Conservation (phyloP, 345 rosid genomes). For the Euphorbia peplus region DNA sequence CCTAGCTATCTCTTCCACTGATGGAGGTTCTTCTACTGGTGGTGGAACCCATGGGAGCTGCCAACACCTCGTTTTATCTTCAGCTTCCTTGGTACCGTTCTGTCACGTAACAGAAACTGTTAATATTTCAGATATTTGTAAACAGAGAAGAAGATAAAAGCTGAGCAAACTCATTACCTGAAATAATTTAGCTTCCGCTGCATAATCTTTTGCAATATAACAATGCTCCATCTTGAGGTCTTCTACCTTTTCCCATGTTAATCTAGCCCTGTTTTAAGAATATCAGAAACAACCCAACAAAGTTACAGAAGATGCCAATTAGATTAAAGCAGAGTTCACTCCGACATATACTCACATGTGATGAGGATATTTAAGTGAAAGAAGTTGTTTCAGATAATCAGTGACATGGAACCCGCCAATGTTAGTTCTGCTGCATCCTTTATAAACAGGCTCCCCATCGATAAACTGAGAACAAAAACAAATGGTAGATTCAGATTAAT, state of each 20-base stretch:
- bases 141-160: conserved; percentile 9
- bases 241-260: conserved; percentile 95
- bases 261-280: conserved; percentile 51
- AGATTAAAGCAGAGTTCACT: conserved; percentile 10
- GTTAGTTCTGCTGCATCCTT: conserved; percentile 78
- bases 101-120: conserved; percentile 32
- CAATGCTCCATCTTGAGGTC: conserved; percentile 96
- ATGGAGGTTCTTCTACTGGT: conserved; percentile 82
- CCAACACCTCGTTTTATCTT: conserved; percentile 85
- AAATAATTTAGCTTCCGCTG: conserved; percentile 65
- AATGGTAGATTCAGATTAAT: conserved; percentile 3
- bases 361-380: conserved; percentile 89
- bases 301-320: conserved; percentile 3
- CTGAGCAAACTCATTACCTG: conserved; percentile 43
- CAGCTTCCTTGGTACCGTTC: conserved; percentile 87
- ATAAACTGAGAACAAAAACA: conserved; percentile 54
- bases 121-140: conserved; percentile 11
- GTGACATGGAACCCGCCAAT: conserved; percentile 92
- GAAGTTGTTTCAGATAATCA: conserved; percentile 86
- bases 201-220: conserved; percentile 71
- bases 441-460: conserved; percentile 77
- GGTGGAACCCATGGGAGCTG: conserved; percentile 96
- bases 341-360: conserved; percentile 55
- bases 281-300: conserved; percentile 11
- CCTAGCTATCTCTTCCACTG: conserved; percentile 95